Conservation (phyloP, 306 rosid genomes). For the Lotus japonicus region DNA sequence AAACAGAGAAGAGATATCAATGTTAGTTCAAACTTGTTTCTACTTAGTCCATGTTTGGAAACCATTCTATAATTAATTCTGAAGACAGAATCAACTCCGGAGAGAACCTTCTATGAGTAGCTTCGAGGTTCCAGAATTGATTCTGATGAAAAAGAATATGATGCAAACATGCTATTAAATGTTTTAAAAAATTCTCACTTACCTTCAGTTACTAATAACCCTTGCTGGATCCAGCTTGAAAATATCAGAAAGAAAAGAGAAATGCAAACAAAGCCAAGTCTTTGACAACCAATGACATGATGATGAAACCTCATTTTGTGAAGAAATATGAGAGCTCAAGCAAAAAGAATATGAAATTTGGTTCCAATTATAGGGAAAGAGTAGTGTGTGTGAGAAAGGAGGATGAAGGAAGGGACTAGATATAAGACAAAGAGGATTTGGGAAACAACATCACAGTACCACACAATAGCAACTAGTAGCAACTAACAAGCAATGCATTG, state of each 20-base stretch:
- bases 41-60: too few relatives aligned
- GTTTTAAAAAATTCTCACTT: background rate
- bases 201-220: slow-evolving; percentile 64
- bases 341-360: background rate
- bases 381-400: background rate
- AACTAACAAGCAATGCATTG: slow-evolving; percentile 9
- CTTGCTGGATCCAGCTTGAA: slow-evolving; percentile 45
- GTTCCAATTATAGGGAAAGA: background rate
- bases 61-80: too few relatives aligned
- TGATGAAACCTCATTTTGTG: slow-evolving; percentile 30
- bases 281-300: slow-evolving; percentile 20
- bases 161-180: too few relatives aligned
- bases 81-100: too few relatives aligned
- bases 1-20: background rate
- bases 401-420: background rate
- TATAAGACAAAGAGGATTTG: slow-evolving; percentile 12
- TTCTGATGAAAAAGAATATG: too few relatives aligned
- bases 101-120: too few relatives aligned
- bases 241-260: slow-evolving; percentile 41
- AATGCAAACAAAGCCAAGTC: slow-evolving; percentile 22
- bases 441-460: background rate
- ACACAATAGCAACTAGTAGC: slow-evolving; percentile 1
- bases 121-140: too few relatives aligned
- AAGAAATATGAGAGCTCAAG: background rate
- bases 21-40: background rate